phyloP scores from a whole-genome alignment of 1,139 yeast species.

The Yamadazyma dushanensis region DNA sequence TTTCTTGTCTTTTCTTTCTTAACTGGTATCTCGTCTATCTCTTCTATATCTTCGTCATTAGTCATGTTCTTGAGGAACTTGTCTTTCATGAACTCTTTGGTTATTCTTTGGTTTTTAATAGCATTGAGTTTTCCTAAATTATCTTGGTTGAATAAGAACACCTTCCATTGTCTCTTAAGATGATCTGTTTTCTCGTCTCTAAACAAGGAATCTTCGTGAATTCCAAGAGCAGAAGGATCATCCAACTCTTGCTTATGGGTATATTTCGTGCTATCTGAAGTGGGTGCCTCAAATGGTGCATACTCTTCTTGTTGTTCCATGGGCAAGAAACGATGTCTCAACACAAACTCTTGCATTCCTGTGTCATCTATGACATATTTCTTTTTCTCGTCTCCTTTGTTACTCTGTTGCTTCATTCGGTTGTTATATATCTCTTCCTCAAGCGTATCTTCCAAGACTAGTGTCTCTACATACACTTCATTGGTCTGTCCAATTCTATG shows the following conservation, averaged over 20 bases:
- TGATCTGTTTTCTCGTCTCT: constrained; percentile 2
- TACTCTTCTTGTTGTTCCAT: constrained; percentile 31
- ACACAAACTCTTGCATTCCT: constrained; percentile 57
- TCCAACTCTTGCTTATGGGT: constrained; percentile 10
- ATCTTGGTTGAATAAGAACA: constrained; percentile 46
- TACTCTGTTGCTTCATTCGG: constrained; percentile 21
- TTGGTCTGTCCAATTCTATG: constrained; percentile 68
- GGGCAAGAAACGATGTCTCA: constrained; percentile 47
- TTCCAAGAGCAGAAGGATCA: constrained; percentile 24
- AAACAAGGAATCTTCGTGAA: constrained; percentile 20
- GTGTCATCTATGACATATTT: constrained; percentile 52
- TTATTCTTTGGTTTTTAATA: constrained; percentile 24
- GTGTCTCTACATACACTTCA: constrained; percentile 60
- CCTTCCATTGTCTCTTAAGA: constrained; percentile 34
- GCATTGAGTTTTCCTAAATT: constrained; percentile 37
- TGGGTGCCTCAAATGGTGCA: constrained; percentile 24
- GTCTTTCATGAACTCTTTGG: constrained; percentile 21
- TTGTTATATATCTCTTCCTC: constrained; percentile 65
- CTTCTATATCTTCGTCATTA: constrained; percentile 17
- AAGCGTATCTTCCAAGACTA: constrained; percentile 58
- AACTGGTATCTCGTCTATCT: constrained; percentile 3
- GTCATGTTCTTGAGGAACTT: constrained; percentile 24
- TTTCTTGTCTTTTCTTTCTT: constrained; percentile 16
- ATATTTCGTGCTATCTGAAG: constrained; percentile 6
- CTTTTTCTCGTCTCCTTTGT: constrained; percentile 21